Evolutionary conservation across 2,329 filamentous ascomycete genomes (phyloP).

Genomic region (Aureobasidium sp.): DNA sequence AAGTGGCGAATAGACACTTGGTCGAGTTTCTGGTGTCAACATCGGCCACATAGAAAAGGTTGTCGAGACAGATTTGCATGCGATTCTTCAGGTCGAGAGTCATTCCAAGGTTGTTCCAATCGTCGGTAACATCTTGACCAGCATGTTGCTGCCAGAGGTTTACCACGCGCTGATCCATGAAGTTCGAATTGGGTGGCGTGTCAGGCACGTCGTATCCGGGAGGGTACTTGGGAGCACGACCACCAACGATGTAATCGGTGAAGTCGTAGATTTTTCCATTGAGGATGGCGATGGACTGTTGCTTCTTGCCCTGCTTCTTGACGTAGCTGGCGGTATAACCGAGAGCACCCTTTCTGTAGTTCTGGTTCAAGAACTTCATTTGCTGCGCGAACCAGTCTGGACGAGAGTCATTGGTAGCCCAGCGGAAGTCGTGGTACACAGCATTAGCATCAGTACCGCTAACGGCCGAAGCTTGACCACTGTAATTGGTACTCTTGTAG

Average conservation of each 20-base stretch:
- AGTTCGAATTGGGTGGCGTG: slow-evolving; percentile 51
- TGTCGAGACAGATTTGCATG: slow-evolving; percentile 82
- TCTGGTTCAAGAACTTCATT: slow-evolving; percentile 67
- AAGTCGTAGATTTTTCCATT: slow-evolving; percentile 79
- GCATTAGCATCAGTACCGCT: slow-evolving; percentile 63
- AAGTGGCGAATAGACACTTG: slow-evolving; percentile 79
- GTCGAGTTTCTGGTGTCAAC: slow-evolving; percentile 84
- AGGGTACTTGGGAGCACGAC: slow-evolving; percentile 56
- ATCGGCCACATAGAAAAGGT: slow-evolving; percentile 89
- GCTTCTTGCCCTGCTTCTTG: slow-evolving; percentile 58
- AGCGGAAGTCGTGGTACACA: slow-evolving; percentile 88
- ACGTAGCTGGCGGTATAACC: slow-evolving; percentile 78
- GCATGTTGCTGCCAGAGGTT: slow-evolving; percentile 68
- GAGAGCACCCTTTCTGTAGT: slow-evolving; percentile 79
- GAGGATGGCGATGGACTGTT: slow-evolving; percentile 68
- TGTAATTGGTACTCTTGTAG: slow-evolving; percentile 71
- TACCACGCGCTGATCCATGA: slow-evolving; percentile 71
- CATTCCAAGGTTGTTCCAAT: slow-evolving; percentile 67
- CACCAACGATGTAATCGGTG: slow-evolving; percentile 72
- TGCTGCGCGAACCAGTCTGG: slow-evolving; percentile 91
- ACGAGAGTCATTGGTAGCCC: slow-evolving; percentile 70
- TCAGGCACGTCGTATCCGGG: slow-evolving; percentile 43
- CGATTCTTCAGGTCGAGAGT: slow-evolving; percentile 49
- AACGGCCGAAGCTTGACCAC: slow-evolving; percentile 58
- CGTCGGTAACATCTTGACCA: slow-evolving; percentile 74